phyloP scores from a whole-genome alignment of 169 alveolate genomes.

The Pseudocohnilembus persalinus region DNA sequence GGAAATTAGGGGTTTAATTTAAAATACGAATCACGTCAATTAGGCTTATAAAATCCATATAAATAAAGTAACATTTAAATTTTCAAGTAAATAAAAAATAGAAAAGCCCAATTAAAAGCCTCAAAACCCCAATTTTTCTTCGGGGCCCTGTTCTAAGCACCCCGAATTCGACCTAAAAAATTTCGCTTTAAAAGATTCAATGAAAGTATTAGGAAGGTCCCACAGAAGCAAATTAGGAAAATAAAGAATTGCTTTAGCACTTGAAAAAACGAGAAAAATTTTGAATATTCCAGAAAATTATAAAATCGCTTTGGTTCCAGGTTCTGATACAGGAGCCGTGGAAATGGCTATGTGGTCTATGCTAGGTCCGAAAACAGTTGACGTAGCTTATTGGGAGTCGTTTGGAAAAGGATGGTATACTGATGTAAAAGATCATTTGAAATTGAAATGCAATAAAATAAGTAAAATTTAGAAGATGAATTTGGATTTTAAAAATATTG shows the following conservation, averaged over 20 bases:
- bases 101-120: neutral
- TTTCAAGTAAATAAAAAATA: too few relatives aligned
- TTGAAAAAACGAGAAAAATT: neutral
- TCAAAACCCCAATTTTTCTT: neutral
- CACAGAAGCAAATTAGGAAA: neutral
- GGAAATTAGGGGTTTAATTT: neutral
- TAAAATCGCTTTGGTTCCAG: neutral
- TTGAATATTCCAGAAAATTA: neutral
- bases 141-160: neutral
- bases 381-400: neutral
- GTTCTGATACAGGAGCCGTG: neutral
- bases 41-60: too few relatives aligned
- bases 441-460: neutral
- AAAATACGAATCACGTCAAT: neutral
- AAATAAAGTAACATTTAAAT: neutral
- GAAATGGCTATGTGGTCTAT: neutral
- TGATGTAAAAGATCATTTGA: neutral
- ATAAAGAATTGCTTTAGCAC: neutral
- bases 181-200: neutral
- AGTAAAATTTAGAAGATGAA: neutral
- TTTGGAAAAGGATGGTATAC: neutral
- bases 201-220: neutral
- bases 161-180: neutral
- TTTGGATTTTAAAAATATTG: too few relatives aligned
- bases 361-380: neutral